Base-by-base conservation (phyloP, 352 stramenopile genomes). In the Pythium scleroteichum region DNA sequence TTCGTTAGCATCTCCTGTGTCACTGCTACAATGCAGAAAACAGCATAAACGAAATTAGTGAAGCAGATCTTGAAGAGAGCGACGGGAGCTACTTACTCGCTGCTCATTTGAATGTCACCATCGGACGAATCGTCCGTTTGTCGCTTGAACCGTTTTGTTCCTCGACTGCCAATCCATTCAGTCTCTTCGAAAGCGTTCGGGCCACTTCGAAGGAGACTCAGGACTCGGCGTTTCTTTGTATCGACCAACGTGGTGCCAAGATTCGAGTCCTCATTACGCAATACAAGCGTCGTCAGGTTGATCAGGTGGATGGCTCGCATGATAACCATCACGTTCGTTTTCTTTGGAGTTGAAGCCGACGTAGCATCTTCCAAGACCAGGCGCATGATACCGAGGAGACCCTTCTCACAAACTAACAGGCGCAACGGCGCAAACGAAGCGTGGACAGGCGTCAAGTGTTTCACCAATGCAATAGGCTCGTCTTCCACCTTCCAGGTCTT, bases 401-500 rank as follows among this genome's bases (percentile, higher is more conserved):
- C 73, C 19, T 85, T 83, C 22, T 91, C 77, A 17, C 88, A 63
- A 6, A 90, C 71, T 10, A 95, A 64, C 9, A 79, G 67, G 1
- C 83, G 83, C 14, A 92, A 67, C 2, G 58, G 51, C 2, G 72
- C 62, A 47, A 94, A 64, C 12, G 82, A 83, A 17, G 73, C 33
- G 61, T 95, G 82, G 3, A 72, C 72, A 9, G 72, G 70, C 16
- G 81, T 82, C 16, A 94, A 44, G 49, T 82, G 68, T 3, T 77
- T 53, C 16, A 95, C 79, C 26, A 92, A 66, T 16, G 86, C 80
- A 53, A 95, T 87, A 2, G 82, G 77, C 4, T 70, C 47, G 35
- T 92, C 76, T 17, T 90, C 80, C 6, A 84, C 69, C 32, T 87
- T 91, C 83, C 83, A 95, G 12, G 53, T 72, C 62, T 89, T 92